A percentile compares a stretch with the other conserved stretches of the same genome.
Conservation (phyloP, 495 filamentous ascomycete species). For the Tuber magnatum region DNA sequence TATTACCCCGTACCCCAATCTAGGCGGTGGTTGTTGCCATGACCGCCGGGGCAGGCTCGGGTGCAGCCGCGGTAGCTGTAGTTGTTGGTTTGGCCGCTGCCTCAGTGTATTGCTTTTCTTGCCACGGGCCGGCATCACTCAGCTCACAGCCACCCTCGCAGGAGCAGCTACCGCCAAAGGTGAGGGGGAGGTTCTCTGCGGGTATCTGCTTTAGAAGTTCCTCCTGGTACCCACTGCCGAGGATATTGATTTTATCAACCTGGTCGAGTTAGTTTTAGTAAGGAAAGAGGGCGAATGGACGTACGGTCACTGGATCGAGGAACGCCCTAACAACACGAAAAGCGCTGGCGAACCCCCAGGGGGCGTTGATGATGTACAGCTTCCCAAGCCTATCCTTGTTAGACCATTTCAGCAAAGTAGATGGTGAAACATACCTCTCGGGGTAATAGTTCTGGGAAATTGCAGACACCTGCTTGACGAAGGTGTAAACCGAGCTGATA, state of each 20-base stretch:
- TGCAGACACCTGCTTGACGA: slow-evolving; percentile 59
- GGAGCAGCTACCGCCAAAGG: slow-evolving; percentile 74
- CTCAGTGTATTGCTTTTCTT: slow-evolving; percentile 56
- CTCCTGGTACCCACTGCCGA: slow-evolving; percentile 67
- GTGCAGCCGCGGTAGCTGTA: slow-evolving; percentile 24
- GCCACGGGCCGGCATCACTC: slow-evolving; percentile 86
- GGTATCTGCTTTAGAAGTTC: slow-evolving; percentile 78
- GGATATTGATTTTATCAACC: slow-evolving; percentile 84
- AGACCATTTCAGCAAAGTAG: not conserved
- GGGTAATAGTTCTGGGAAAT: slow-evolving; percentile 95
- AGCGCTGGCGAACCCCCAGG: slow-evolving; percentile 78
- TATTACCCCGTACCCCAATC: not conserved
- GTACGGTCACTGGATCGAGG: slow-evolving; percentile 77
- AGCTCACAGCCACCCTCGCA: slow-evolving; percentile 76
- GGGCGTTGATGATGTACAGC: slow-evolving; percentile 80
- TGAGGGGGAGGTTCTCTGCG: slow-evolving; percentile 74
- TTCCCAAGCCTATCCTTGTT: slow-evolving; percentile 30
- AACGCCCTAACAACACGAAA: slow-evolving; percentile 84
- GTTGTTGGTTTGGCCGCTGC: slow-evolving; percentile 5
- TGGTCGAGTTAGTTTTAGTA: slow-evolving; percentile 39
- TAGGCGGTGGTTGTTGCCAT: not conserved
- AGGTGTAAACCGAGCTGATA: slow-evolving; percentile 63
- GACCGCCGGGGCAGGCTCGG: slow-evolving; percentile 12
- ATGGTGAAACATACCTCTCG: slow-evolving; percentile 52
- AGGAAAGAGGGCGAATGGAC: not conserved